Evolutionary conservation across 805 yeast species (phyloP), one percentile per base, ranked within the genome.

Genomic region (Candida taoyuanica): DNA sequence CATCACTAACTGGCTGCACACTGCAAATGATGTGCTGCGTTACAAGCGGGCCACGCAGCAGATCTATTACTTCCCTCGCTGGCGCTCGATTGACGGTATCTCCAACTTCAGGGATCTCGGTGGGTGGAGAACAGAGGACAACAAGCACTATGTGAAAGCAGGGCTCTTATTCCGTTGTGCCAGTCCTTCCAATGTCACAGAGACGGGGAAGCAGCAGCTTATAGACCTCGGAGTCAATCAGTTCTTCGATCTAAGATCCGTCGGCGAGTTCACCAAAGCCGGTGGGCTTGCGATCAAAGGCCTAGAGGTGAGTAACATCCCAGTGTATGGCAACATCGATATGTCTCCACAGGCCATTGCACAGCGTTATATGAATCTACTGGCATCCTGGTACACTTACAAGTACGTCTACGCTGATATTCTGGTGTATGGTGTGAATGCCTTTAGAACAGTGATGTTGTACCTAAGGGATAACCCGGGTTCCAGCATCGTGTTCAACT

Each of bases 81-180:
- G 84, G 81, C 76, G 76, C 46, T 36, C 58, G 0, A 70, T 85
- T 16, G 84, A 81, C 6, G 89, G 88, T 0, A 73, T 85, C 16
- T 59, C 71, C 29, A 86, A 86, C 51, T 81, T 85, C 51, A 68
- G 96, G 46, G 95, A 87, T 52, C 55, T 81, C 40, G 96, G 95
- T 2, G 95, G 94, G 12, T 86, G 82, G 56, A 62, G 58, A 37
- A 60, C 76, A 0, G 45, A 46, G 7, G 56, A 59, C 17, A 59
- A 57, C 8, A 59, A 54, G 3, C 42, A 56, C 5, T 72, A 53
- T 48, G 83, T 81, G 5, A 71, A 67, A 46, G 68, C 79, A 3
- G 75, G 78, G 9, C 35, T 70, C 6, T 50, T 79, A 13, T 87
- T 61, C 58, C 71, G 95, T 43, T 71, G 81, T 48, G 94, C 91